A percentile compares a stretch with the other conserved stretches of the same genome.
phyloP scores from a whole-genome alignment of 202 grass and related monocot genomes.

The Setaria italica region DNA sequence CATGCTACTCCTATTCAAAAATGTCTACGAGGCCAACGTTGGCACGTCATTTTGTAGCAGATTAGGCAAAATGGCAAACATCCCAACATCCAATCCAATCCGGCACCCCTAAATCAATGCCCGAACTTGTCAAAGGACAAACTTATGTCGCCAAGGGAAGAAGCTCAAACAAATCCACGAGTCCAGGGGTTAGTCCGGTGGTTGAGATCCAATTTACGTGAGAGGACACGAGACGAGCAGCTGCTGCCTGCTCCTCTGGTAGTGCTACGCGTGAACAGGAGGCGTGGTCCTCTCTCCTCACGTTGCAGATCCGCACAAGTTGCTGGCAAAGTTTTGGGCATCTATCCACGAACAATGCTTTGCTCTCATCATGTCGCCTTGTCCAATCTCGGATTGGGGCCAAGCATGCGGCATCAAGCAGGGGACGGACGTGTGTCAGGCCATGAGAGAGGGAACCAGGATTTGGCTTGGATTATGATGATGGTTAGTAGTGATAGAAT shows the following conservation, averaged over 20 bases:
- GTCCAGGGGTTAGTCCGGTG: constrained; percentile 40
- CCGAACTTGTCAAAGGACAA: constrained; percentile 40
- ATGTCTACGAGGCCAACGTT: not conserved
- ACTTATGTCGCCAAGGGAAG: constrained; percentile 44
- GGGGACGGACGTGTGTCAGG: constrained; percentile 32
- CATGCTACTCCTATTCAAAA: not conserved
- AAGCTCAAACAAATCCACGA: not conserved
- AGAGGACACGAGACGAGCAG: not conserved
- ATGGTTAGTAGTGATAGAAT: not conserved
- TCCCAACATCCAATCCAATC: not conserved
- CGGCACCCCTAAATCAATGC: not conserved
- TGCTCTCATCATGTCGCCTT: constrained; percentile 33
- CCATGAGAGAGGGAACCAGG: not conserved
- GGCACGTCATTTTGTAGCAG: constrained; percentile 41
- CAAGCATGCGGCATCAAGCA: not conserved
- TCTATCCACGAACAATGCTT: not conserved
- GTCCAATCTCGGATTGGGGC: constrained; percentile 24
- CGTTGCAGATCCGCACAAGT: constrained; percentile 20
- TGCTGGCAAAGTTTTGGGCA: not conserved
- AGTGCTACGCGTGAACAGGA: not conserved
- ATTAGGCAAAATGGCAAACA: constrained; percentile 41
- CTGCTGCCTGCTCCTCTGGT: not conserved
- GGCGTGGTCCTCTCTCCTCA: not conserved
- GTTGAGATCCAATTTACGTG: constrained; percentile 25
- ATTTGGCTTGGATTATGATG: not conserved